Base-by-base conservation (phyloP, 2,329 filamentous ascomycete species). In the Periconia macrospinosa region DNA sequence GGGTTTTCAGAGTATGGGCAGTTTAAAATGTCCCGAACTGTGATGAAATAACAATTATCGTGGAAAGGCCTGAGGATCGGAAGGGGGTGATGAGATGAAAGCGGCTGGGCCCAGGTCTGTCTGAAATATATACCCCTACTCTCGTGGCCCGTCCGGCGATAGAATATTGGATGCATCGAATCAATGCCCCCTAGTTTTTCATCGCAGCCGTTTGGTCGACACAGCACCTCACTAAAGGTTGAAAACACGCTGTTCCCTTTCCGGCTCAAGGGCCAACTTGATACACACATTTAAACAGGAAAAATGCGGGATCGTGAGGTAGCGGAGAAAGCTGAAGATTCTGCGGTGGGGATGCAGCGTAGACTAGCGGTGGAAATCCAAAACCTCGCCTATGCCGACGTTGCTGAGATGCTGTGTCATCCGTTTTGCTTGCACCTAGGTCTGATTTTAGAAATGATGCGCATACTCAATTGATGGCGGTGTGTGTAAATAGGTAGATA, bases 391-490 rank as follows among this genome's bases (percentile, higher is more conserved):
- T 54, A 35, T 37, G 33, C 33, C 33, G 33, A 37, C 33, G 33
- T n/a, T 13, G 33, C 33, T 37, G 33, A 37, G 33, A 13, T 37
- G 33, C 33, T 14, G 15, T 37, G 33, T 10, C 33, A n/a, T 13
- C 5, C 5, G 5, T 14, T 13, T 37, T 13, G 11, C 11, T 37
- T 37, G 6, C 11, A 37, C 33, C 33, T 13, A 37, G 5, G 15
- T 37, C 52, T 45, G 33, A 30, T 47, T 43, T 37, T 30, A 27
- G 52, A 46, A 50, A 37, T 50, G 47, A 47, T 47, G 17, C 8
- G 35, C 30, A 11, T 7, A 15, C 14, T 14, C 23, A 17, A 23
- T 18, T 20, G 15, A 17, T 19, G 41, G 30, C 23, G 35, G 44
- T 46, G 30, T 46, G 19, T 23, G 44, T 10, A 37, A 37, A n/a